Percentiles rank a stretch among this genome's conserved stretches.
phyloP scores from a whole-genome alignment of 225 moss, liverwort and hornwort genomes.

The Pleurozium schreberi region DNA sequence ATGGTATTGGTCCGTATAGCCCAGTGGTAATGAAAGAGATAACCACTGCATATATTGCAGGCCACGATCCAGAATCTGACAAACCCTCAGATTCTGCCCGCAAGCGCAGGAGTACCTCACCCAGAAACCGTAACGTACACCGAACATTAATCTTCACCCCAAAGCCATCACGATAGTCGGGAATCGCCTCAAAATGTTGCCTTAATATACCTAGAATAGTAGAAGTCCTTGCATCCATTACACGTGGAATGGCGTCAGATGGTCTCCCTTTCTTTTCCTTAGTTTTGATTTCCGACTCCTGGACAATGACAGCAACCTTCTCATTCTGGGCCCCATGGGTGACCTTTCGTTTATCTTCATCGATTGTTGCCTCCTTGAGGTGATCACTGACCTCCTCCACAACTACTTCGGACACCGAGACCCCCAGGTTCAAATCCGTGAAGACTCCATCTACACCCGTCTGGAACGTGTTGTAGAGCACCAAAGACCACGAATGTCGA shows the following conservation, averaged over 20 bases:
- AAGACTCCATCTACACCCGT: conserved; percentile 36
- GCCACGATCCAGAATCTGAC: conserved; percentile 55
- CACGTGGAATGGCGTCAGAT: conserved; percentile 38
- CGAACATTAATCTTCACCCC: conserved; percentile 76
- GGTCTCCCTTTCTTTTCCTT: conserved; percentile 7
- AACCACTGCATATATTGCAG: conserved; percentile 86
- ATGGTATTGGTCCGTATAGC: conserved; percentile 77
- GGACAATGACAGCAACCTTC: conserved; percentile 2
- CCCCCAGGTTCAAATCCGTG: conserved; percentile 11
- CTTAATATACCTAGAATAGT: conserved; percentile 56
- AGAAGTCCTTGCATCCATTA: conserved; percentile 75
- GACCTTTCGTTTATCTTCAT: not conserved
- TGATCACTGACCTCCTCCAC: conserved; percentile 43
- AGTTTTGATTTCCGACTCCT: conserved; percentile 4
- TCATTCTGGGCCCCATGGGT: not conserved
- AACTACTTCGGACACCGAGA: conserved; percentile 18
- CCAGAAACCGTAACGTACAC: conserved; percentile 57
- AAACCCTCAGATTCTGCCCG: conserved; percentile 25
- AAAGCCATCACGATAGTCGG: conserved; percentile 58
- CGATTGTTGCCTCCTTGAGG: conserved; percentile 10
- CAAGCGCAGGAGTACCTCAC: conserved; percentile 37
- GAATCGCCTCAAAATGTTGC: conserved; percentile 81
- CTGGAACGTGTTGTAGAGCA: conserved; percentile 74
- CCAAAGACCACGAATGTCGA: conserved; percentile 92
- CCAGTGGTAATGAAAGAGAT: conserved; percentile 75